Conservation (phyloP, 2,329 filamentous ascomycete species). For the Nothophoma quercina region DNA sequence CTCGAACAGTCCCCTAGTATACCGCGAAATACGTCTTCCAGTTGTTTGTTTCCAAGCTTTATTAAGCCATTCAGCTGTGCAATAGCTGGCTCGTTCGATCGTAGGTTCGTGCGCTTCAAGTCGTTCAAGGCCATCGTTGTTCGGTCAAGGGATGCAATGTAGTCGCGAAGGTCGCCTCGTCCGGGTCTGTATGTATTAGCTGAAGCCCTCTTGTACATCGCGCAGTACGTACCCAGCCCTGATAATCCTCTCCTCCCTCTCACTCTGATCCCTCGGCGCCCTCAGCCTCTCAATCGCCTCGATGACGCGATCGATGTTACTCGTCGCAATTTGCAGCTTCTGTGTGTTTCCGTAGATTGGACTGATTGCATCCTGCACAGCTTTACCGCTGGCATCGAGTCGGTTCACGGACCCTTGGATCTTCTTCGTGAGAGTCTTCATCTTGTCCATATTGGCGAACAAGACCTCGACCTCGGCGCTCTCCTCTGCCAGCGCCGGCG, state of each 20-base stretch:
- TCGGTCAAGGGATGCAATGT: constrained; percentile 88
- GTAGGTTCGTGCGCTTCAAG: constrained; percentile 87
- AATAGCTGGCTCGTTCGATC: constrained; percentile 89
- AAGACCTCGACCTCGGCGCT: constrained; percentile 73
- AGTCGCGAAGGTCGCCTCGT: constrained; percentile 80
- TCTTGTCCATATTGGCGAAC: constrained; percentile 82
- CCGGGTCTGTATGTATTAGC: constrained; percentile 22
- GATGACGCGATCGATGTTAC: constrained; percentile 87
- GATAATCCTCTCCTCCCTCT: constrained; percentile 90
- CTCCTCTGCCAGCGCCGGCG: constrained; percentile 67
- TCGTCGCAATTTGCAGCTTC: constrained; percentile 83
- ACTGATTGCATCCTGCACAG: constrained; percentile 88
- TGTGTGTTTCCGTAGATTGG: constrained; percentile 94
- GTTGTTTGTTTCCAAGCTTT: constrained; percentile 78
- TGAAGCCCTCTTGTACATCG: neutral
- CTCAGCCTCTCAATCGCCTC: constrained; percentile 86
- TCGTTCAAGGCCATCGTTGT: constrained; percentile 84
- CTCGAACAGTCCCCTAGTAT: constrained; percentile 79
- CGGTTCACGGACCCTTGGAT: constrained; percentile 87
- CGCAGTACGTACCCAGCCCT: constrained; percentile 68
- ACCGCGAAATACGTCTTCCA: constrained; percentile 84
- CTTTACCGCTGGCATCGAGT: constrained; percentile 86
- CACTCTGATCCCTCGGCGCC: constrained; percentile 91
- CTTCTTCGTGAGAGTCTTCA: constrained; percentile 91
- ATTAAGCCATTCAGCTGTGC: constrained; percentile 79